Base-by-base conservation (phyloP, 2,329 filamentous ascomycete genomes). In the Fusarium compactum region DNA sequence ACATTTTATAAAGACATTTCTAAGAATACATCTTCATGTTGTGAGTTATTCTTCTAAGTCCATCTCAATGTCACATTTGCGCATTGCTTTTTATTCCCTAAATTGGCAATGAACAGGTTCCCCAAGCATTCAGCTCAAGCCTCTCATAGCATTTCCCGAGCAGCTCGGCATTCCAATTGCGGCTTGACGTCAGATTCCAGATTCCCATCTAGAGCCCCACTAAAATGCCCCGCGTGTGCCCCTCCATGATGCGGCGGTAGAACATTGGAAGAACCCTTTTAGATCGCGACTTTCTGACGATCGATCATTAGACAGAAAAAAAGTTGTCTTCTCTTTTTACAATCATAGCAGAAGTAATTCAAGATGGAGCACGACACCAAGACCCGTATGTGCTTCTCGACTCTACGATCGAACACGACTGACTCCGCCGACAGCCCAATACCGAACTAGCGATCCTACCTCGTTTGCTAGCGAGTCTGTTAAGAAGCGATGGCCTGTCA, bases 401-500 rank as follows among this genome's bases (percentile, higher is more conserved):
- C 24, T 30, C 15, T 52, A 24, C 44, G 1, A 22, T 41, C n/a
- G 24, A 40, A 27, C 47, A 16, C 45, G 58, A 58, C 72, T 76
- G 53, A 74, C 69, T 46, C 18, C 58, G 12, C 43, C n/a, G 29
- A 59, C 75, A 97, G 93, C 91, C 48, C 90, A 89, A 66, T 97
- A 91, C 79, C 86, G 85, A 74, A 98, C 94, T 40, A 90, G 87
- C 75, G 95, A 98, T 83, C 89, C 88, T 76, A 92, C 86, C 44
- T 98, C 94, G 50, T 98, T 98, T 79, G 96, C 92, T 55, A 94
- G 90, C 80, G 85, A 90, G 65, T 97, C 96, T 11, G 95, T 93
- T 34, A 87, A 91, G 76, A 91, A 94, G 72, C 87, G 96, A 79
- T 99, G 95, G 96, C 96, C 96, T 18, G 86, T 97, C 60, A 99